Evolutionary conservation across 2,329 filamentous ascomycete species (phyloP).

Genomic region (Cadophora gregata): DNA sequence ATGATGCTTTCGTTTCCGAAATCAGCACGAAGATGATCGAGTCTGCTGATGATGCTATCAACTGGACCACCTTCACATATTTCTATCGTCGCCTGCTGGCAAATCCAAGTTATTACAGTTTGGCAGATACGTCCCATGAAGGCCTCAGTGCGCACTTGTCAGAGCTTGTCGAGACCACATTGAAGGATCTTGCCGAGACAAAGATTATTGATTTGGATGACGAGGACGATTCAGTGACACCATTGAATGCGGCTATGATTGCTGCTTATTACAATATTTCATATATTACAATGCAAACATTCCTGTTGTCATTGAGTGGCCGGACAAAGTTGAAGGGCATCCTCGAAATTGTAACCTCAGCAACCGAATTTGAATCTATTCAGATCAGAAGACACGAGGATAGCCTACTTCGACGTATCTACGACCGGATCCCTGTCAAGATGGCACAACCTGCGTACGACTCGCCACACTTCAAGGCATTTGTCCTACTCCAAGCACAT

Average conservation of each 20-base stretch:
- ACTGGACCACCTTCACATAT: slow-evolving; percentile 98
- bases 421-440: slow-evolving; percentile 94
- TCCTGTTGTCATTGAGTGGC: slow-evolving; percentile 86
- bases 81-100: slow-evolving; percentile 94
- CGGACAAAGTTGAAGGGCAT: slow-evolving; percentile 97
- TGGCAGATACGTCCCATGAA: slow-evolving; percentile 88
- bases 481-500: slow-evolving; percentile 95
- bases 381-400: slow-evolving; percentile 95
- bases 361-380: slow-evolving; percentile 94
- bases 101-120: slow-evolving; percentile 95
- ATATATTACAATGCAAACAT: slow-evolving; percentile 99
- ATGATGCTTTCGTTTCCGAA: slow-evolving; percentile 96
- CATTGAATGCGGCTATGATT: slow-evolving; percentile 97
- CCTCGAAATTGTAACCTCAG: slow-evolving; percentile 94
- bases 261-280: slow-evolving; percentile 99
- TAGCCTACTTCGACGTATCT: slow-evolving; percentile 84
- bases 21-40: slow-evolving; percentile 96
- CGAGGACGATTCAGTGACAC: slow-evolving; percentile 86
- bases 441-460: slow-evolving; percentile 86
- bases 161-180: slow-evolving; percentile 88
- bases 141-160: slow-evolving; percentile 94
- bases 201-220: slow-evolving; percentile 97
- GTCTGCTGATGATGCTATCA: slow-evolving; percentile 95
- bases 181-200: slow-evolving; percentile 88
- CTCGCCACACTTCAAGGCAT: slow-evolving; percentile 97